Conservation (phyloP, 306 rosid species). For the Fagus sylvatica region DNA sequence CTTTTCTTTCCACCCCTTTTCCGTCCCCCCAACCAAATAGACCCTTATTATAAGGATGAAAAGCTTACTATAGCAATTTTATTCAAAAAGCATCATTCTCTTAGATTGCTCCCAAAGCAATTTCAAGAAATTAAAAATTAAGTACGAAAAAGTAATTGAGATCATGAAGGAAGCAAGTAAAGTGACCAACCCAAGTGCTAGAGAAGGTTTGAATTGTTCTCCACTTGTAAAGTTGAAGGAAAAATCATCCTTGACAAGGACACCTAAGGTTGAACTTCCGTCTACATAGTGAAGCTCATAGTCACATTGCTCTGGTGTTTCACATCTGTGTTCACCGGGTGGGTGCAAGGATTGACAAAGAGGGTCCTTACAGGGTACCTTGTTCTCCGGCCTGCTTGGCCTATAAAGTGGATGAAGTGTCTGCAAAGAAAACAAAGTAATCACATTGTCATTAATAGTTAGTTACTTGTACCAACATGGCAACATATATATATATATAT, state of each 20-base stretch:
- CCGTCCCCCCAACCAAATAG: too few relatives aligned
- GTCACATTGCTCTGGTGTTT: conserved; percentile 73
- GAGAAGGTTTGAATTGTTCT: conserved; percentile 53
- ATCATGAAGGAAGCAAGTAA: conserved; percentile 10
- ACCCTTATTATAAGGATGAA: too few relatives aligned
- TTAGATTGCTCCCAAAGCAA: background rate
- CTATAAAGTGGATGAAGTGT: conserved; percentile 75
- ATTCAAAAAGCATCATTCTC: too few relatives aligned
- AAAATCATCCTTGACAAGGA: conserved; percentile 68
- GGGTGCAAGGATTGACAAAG: conserved; percentile 67
- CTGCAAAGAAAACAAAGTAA: conserved; percentile 35
- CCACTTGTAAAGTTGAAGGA: conserved; percentile 69
- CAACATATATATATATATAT: too few relatives aligned
- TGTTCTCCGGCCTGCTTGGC: conserved; percentile 57
- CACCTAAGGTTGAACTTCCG: conserved; percentile 81
- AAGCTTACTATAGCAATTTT: too few relatives aligned
- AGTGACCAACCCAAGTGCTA: conserved; percentile 76
- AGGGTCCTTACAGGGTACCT: conserved; percentile 69
- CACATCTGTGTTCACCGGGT: conserved; percentile 55
- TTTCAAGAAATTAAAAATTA: background rate
- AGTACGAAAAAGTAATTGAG: too few relatives aligned
- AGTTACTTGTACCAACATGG: too few relatives aligned
- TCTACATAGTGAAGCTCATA: conserved; percentile 81
- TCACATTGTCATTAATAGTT: background rate
- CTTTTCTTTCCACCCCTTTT: too few relatives aligned